Evolutionary conservation across 2,329 filamentous ascomycete species (phyloP), one percentile per base, ranked within the genome.

Genomic region (Harringtonia lauricola): DNA sequence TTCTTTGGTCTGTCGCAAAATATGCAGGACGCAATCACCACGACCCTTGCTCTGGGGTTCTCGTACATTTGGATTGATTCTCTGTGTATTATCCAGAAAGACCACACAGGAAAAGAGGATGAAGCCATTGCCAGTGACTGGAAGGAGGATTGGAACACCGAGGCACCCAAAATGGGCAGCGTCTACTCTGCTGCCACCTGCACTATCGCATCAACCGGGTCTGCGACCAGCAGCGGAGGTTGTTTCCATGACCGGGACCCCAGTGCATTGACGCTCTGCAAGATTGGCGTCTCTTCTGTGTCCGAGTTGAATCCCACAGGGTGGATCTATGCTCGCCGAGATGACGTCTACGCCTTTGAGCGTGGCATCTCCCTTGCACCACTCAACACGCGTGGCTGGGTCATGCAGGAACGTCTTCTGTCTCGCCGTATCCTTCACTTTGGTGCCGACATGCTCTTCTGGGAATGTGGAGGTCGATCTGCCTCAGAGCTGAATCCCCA

Each of bases 11-110:
- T 52, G 17, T 44, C 45, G 17, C 31, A 17, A 8, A 47, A 44
- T 9, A 45, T 54, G 42, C 47, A 35, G 21, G 47, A 54, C 22
- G 48, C 47, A 14, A 41, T 52, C 21, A 22, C 35, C 9, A 36
- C 47, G 9, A 42, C 45, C 2, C 36, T 41, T 3, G 17, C n/a
- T 2, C 44, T 54, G 17, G 47, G 45, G 5, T 38, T 48, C 8
- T 34, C 34, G 24, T 51, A 51, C 24, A 29, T 52, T 17, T 53
- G 51, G 52, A 50, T 54, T 28, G 50, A 54, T 36, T 44, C 47
- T 7, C 46, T 54, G 2, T 49, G 50, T 39, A 49, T 54, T 38
- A 41, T 50, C 15, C 51, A 53, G 13, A n/a, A n/a, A 22, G 39
- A 18, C 26, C 10, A 24, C 36, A 15, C 21, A 12, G 13, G 8